phyloP scores from a whole-genome alignment of 768 basidiomycete species.

The Leucocoprinus sp. region DNA sequence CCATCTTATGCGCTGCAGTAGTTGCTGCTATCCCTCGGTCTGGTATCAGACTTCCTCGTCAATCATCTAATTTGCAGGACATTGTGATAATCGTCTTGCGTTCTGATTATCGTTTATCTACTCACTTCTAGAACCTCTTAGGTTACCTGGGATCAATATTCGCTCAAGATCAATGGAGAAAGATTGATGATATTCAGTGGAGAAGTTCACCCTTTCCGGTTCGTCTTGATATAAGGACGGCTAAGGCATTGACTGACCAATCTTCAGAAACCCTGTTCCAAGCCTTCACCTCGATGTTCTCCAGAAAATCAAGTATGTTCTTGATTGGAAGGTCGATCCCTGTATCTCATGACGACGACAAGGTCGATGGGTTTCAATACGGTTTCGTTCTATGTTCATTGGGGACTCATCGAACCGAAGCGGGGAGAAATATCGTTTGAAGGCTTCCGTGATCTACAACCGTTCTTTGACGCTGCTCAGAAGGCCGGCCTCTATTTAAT shows the following conservation, averaged over 20 bases:
- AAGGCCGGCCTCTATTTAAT: slow-evolving; percentile 49
- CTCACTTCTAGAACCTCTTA: slow-evolving; percentile 8
- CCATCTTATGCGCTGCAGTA: slow-evolving; percentile 18
- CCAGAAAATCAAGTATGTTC: slow-evolving; percentile 34
- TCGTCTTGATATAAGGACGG: slow-evolving; percentile 15
- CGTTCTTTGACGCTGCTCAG: slow-evolving; percentile 47
- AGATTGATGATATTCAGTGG: slow-evolving; percentile 34
- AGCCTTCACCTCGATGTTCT: slow-evolving; percentile 35
- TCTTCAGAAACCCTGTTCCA: slow-evolving; percentile 24
- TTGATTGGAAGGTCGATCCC: background rate
- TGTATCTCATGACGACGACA: background rate
- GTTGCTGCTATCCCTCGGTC: slow-evolving; percentile 16
- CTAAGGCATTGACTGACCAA: background rate
- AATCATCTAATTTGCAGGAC: background rate
- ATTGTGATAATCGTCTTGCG: background rate
- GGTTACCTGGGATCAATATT: slow-evolving; percentile 41
- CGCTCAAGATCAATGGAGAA: slow-evolving; percentile 31
- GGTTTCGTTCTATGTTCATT: slow-evolving; percentile 36
- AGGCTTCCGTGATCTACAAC: slow-evolving; percentile 45
- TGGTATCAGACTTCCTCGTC: background rate
- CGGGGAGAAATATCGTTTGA: slow-evolving; percentile 44
- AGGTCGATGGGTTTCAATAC: slow-evolving; percentile 37
- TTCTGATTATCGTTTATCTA: background rate
- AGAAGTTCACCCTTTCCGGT: slow-evolving; percentile 37
- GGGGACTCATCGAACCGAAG: slow-evolving; percentile 38